Conservation (phyloP, 1,284 basidiomycete species). For the Leccinum fuscescens region DNA sequence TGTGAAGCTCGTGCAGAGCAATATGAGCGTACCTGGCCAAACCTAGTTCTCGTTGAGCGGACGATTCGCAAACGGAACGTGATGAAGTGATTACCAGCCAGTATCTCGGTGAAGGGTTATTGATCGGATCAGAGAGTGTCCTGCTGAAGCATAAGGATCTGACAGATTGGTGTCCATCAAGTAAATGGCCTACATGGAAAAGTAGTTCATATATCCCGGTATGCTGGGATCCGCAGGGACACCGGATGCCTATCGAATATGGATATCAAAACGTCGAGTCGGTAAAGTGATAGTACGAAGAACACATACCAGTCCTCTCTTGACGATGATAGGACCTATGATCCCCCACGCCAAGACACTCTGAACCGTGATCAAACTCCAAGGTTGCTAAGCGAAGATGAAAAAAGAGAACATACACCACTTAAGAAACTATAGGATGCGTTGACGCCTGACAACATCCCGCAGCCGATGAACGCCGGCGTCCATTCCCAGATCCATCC, state of each 20-base stretch:
- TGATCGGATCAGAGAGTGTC: not conserved
- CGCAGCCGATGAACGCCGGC: conserved; percentile 67
- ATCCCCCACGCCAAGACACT: conserved; percentile 67
- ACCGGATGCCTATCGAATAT: not conserved
- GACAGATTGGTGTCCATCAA: not conserved
- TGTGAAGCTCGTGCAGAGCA: conserved; percentile 50
- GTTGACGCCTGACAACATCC: conserved; percentile 66
- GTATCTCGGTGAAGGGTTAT: conserved; percentile 1
- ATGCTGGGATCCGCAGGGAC: not conserved
- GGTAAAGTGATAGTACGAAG: not conserved
- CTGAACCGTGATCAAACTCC: conserved; percentile 35
- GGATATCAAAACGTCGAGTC: not conserved
- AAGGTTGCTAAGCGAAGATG: not conserved
- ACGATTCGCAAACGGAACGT: not conserved
- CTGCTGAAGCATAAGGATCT: not conserved
- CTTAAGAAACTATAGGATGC: conserved; percentile 60
- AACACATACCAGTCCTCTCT: conserved; percentile 37
- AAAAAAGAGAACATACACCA: conserved; percentile 32
- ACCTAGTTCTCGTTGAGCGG: conserved; percentile 27
- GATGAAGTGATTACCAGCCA: not conserved
- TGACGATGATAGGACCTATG: conserved; percentile 58
- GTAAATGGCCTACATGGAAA: not conserved
- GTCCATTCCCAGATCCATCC: conserved; percentile 32
- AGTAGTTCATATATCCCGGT: conserved; percentile 1
- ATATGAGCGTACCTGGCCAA: conserved; percentile 64